Percentiles rank a stretch among this genome's conserved stretches.
phyloP scores from a whole-genome alignment of 78 protist genomes.

The Dictyostelium firmibasis region DNA sequence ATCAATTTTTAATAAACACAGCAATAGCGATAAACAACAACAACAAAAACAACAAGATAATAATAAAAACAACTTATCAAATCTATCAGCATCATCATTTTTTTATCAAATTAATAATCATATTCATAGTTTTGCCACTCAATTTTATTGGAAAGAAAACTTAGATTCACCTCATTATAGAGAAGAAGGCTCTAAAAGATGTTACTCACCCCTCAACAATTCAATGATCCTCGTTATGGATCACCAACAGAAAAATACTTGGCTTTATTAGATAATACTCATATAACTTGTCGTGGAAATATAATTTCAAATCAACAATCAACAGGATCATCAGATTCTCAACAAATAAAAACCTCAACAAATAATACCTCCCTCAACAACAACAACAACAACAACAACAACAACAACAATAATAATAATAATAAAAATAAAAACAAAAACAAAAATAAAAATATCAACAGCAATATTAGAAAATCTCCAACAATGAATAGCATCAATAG shows the following conservation, averaged over 20 bases:
- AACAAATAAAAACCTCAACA: not conserved
- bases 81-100: not conserved
- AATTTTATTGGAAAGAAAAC: conserved; percentile 32
- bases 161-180: not conserved
- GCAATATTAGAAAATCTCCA: not conserved
- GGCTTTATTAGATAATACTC: conserved; percentile 5
- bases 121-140: not conserved
- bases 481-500: not conserved
- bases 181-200: not conserved
- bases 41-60: not conserved
- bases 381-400: too few relatives aligned
- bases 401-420: not conserved
- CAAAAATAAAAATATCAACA: not conserved
- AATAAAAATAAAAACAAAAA: too few relatives aligned
- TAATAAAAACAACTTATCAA: not conserved
- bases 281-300: not conserved
- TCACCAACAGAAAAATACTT: conserved; percentile 15
- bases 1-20: not conserved
- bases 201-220: conserved; percentile 19
- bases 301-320: not conserved
- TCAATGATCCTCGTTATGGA: not conserved
- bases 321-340: not conserved
- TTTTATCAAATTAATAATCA: not conserved
- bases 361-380: not conserved
- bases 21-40: not conserved